phyloP scores from a whole-genome alignment of 768 basidiomycete species.

The Lanmaoa rubissima region DNA sequence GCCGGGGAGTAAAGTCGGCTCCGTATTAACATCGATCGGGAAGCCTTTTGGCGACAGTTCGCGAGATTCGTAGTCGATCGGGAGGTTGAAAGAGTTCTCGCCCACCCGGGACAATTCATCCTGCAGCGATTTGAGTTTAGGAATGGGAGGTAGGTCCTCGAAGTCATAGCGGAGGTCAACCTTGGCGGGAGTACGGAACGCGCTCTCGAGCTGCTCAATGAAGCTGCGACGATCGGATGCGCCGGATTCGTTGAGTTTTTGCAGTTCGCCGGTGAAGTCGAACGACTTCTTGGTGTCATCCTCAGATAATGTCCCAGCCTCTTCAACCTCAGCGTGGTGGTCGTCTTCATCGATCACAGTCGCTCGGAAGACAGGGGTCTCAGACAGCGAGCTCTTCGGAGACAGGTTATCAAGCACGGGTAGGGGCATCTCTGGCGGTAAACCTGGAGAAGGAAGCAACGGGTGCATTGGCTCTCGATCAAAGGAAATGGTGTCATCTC shows the following conservation, averaged over 20 bases:
- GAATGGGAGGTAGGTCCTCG: constrained; percentile 49
- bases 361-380: constrained; percentile 42
- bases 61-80: constrained; percentile 16
- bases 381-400: constrained; percentile 15
- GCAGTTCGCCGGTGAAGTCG: constrained; percentile 79
- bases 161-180: constrained; percentile 56
- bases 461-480: constrained; percentile 1
- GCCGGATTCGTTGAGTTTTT: constrained; percentile 66
- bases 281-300: constrained; percentile 77
- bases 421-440: constrained; percentile 42
- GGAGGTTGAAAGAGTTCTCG: constrained; percentile 23
- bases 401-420: constrained; percentile 25
- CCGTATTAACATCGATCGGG: constrained; percentile 27
- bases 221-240: constrained; percentile 71
- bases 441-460: constrained; percentile 37
- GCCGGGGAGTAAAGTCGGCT: constrained; percentile 40
- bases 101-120: constrained; percentile 25
- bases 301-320: constrained; percentile 45
- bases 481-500: constrained; percentile 42
- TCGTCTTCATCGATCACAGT: constrained; percentile 46
- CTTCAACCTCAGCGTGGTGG: constrained; percentile 41
- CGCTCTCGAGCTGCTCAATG: constrained; percentile 77
- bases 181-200: constrained; percentile 75
- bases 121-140: constrained; percentile 42
- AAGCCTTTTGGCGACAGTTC: constrained; percentile 16